Evolutionary conservation across 1,139 yeast genomes (phyloP), one percentile per base, ranked within the genome.

Genomic region (Dujonia santamariae): DNA sequence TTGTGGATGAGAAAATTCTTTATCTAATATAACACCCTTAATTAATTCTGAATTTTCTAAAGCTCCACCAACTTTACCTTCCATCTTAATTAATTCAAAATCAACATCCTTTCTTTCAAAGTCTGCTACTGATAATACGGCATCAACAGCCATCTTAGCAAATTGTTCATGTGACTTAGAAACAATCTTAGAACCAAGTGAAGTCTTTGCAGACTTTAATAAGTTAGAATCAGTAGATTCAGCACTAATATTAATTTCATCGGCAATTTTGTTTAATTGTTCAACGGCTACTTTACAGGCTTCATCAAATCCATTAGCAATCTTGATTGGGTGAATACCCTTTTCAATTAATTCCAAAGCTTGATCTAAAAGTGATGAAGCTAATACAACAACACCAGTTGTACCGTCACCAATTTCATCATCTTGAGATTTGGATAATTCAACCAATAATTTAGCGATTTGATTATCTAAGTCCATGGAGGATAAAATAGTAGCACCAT

Each of bases 391-490:
- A 22, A 94, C 99, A 52, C 98, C 98, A 3, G 99, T 94, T 27
- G 99, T 94, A 54, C 99, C 99, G 57, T 94, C 99, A 38, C 99
- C 99, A 53, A 94, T 88, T 64, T 94, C 98, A 54, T 92, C 97
- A 60, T 94, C 99, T 67, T 94, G 99, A 17, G 97, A 86, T 59
- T 79, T 85, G 23, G 97, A 86, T 48, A 94, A 75, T 64, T 94
- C 96, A 26, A 92, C 99, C 54, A 94, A 68, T 44, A 94, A 72
- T 62, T 92, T 92, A 46, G 98, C 99, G 53, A 94, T 90, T 63
- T 92, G 96, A 59, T 85, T 88, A 49, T 88, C 96, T 45, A 94
- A 73, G 57, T 92, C 96, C 97, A 94, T 92, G 59, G 88, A 96
- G 9, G 95, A 75, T 47, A 94, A 70, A 53, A 94, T 92, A 8